Base-by-base conservation (phyloP, 139 green algal species). In the Klebsormidium nitens region DNA sequence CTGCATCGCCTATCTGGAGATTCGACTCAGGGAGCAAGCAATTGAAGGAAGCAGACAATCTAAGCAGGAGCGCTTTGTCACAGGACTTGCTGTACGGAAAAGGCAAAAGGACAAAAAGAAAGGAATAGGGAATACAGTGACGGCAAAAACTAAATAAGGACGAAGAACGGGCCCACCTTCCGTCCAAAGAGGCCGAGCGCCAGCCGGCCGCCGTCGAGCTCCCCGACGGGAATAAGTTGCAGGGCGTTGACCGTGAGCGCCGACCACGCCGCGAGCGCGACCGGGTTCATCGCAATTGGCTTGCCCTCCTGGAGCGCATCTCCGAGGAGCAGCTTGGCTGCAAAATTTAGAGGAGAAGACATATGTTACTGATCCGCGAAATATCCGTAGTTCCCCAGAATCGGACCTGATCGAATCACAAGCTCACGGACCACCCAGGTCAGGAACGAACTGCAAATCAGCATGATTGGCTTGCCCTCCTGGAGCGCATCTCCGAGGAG, bases 181-280 rank as follows among this genome's bases (percentile, higher is more conserved):
- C 70, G 23, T 2, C 70, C 70, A 36, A 36, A 77, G 14, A 77
- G 14, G 11, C 47, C 71, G 19, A 59, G 72, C 23, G 47, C 64
- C 2, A 79, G 36, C 29, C 71, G n/a, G 0, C 56, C 71, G 11
- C 71, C 71, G 6, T 79, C 71, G n/a, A 69, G n/a, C 56, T 72
- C 34, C 40, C 71, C 71, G n/a, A 75, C 44, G 31, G 71, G 71
- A 14, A 79, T 68, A 19, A 28, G 31, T 31, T 78, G 79, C 4
- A 79, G 39, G 31, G 71, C 71, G 31, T 79, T 79, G 1, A 69
- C 14, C 1, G 74, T 23, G 26, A 79, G 64, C 3, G 36, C 71
- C 3, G 66, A 29, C 71, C 71, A 79, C 0, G 31, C 71, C 14
- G 71, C 52, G 1, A 79, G 50, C 35, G 57, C 32, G 19, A 79